A percentile compares a stretch with the other conserved stretches of the same genome.
Evolutionary conservation across 2,329 filamentous ascomycete genomes (phyloP).

Genomic region (Acrocalymma vagum): DNA sequence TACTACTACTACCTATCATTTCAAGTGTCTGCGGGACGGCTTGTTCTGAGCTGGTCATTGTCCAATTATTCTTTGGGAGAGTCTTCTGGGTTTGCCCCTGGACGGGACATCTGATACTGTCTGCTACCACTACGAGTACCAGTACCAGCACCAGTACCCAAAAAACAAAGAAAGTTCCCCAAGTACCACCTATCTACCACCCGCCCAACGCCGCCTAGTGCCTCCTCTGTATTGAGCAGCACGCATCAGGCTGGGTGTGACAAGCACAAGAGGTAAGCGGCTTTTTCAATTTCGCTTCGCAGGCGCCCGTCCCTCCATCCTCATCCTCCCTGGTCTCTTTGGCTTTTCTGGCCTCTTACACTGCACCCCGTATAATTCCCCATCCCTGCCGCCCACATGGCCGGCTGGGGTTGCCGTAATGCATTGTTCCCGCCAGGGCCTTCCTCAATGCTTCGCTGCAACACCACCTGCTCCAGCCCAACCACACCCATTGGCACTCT

Average conservation of each 20-base stretch:
- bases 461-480: constrained; percentile 37
- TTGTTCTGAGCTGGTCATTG: too few relatives aligned
- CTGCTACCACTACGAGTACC: too few relatives aligned
- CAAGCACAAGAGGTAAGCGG: constrained; percentile 39
- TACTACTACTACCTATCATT: too few relatives aligned
- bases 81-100: too few relatives aligned
- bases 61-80: too few relatives aligned
- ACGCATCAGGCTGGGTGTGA: constrained; percentile 26
- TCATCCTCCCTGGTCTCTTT: too few relatives aligned
- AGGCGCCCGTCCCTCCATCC: constrained; percentile 26
- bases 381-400: constrained; percentile 47
- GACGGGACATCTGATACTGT: too few relatives aligned
- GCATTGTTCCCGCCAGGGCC: constrained; percentile 32
- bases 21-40: too few relatives aligned
- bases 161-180: too few relatives aligned
- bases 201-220: constrained; percentile 22
- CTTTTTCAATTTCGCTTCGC: constrained; percentile 40
- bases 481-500: constrained; percentile 12
- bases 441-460: constrained; percentile 37
- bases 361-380: constrained; percentile 5
- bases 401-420: constrained; percentile 28
- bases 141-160: too few relatives aligned
- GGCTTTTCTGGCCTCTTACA: constrained; percentile 7
- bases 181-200: constrained; percentile 7
- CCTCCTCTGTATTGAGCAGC: constrained; percentile 16